Conservation (phyloP, 352 stramenopile species). For the Phytophthora europaea region DNA sequence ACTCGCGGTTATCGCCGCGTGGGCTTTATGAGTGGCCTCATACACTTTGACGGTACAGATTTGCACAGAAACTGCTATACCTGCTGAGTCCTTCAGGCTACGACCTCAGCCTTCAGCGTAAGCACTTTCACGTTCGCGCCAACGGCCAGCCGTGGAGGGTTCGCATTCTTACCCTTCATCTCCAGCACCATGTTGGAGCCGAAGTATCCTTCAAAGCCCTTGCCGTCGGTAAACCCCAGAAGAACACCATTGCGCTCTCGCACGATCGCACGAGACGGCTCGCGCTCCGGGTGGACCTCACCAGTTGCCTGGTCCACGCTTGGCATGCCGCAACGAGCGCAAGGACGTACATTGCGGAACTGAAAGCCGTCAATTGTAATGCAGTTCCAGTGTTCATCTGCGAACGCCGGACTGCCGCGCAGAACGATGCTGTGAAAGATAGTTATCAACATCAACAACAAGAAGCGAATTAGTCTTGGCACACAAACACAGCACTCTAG, state of each 20-base stretch:
- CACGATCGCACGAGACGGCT: conserved; percentile 65
- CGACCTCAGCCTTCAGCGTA: conserved; percentile 69
- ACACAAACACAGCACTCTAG: not conserved
- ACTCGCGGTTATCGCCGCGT: not conserved
- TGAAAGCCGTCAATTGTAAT: conserved; percentile 60
- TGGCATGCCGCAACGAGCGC: conserved; percentile 78
- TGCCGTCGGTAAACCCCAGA: conserved; percentile 68
- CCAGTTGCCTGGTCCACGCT: conserved; percentile 79
- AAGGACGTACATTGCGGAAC: conserved; percentile 84
- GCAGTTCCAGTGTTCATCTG: conserved; percentile 81
- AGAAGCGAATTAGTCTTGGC: not conserved
- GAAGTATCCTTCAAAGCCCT: conserved; percentile 74
- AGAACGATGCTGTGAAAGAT: conserved; percentile 74
- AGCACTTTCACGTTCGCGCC: conserved; percentile 70
- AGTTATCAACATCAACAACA: not conserved
- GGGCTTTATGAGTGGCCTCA: not conserved
- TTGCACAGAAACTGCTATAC: not conserved
- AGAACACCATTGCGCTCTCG: conserved; percentile 65
- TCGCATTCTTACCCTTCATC: not conserved
- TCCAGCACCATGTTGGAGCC: conserved; percentile 82
- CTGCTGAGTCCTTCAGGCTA: conserved; percentile 43
- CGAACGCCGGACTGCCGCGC: conserved; percentile 67
- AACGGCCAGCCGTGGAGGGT: conserved; percentile 43
- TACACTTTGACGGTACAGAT: not conserved
- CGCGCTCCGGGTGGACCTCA: conserved; percentile 49